Evolutionary conservation across 2,329 filamentous ascomycete genomes (phyloP).

Genomic region (Fusarium sp.): DNA sequence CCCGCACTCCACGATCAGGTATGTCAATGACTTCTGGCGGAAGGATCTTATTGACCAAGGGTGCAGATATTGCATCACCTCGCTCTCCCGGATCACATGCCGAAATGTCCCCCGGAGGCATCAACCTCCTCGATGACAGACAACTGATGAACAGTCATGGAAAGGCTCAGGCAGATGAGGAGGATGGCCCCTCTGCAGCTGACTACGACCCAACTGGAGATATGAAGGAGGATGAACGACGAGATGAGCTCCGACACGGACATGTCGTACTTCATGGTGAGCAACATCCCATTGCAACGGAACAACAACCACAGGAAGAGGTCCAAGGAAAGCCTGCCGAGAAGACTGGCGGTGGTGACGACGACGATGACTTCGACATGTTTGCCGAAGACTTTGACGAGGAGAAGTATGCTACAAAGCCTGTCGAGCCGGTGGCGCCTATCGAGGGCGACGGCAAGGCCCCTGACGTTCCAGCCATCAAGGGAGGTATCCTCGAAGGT

Average conservation of each 20-base stretch:
- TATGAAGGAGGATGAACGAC: constrained; percentile 84
- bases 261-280: constrained; percentile 66
- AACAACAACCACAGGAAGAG: constrained; percentile 45
- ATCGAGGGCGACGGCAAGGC: constrained; percentile 61
- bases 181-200: constrained; percentile 87
- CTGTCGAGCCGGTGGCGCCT: constrained; percentile 51
- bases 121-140: constrained; percentile 75
- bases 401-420: constrained; percentile 71
- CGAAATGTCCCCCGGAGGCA: constrained; percentile 67
- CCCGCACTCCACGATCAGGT: constrained; percentile 64
- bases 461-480: constrained; percentile 68
- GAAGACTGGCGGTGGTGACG: constrained; percentile 55
- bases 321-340: constrained; percentile 46
- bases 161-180: constrained; percentile 56
- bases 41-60: constrained; percentile 41
- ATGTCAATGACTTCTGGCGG: constrained; percentile 41
- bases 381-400: constrained; percentile 85
- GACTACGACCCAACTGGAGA: constrained; percentile 92
- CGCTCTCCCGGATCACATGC: constrained; percentile 60
- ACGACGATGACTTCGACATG: constrained; percentile 78
- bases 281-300: constrained; percentile 47
- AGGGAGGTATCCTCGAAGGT: constrained; percentile 86
- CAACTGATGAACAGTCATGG: constrained; percentile 74
- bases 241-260: constrained; percentile 74
- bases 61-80: constrained; percentile 57